Evolutionary conservation across 306 rosid species (phyloP), one percentile per base, ranked within the genome.

Genomic region (Crataegus laevigata): DNA sequence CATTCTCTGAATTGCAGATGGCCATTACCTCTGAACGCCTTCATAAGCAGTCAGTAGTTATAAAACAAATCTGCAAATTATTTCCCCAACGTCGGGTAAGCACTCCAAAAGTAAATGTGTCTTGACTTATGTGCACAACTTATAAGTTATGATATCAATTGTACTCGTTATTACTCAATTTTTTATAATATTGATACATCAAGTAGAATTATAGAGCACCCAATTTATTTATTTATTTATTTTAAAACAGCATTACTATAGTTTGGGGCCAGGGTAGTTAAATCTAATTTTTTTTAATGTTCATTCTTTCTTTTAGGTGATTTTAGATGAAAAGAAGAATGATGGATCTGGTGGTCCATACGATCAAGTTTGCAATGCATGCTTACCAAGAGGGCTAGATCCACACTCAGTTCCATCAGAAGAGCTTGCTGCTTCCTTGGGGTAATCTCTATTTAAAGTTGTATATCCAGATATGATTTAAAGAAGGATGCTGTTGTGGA

Each of bases 361-460:
- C 71, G 96, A 96, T 83, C 93, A 90, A 85, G 92, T 96, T 66
- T 96, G 98, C 84, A 90, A 92, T 92, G 89, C 89, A 75, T 86
- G 92, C 69, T 88, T 96, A 64, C 97, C 99, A 71, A 84, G 92
- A 85, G 93, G 93, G 67, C 93, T 96, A 52, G 98, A 92, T 87
- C 96, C 96, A 62, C 96, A 90, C 82, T 90, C 99, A 72, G 96
- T 92, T 87, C 86, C 93, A 61, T 85, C 96, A 22, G 90, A 92
- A 82, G 99, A 96, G 81, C 99, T 96, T 83, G 92, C 93, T 60
- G 96, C 92, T 66, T 92, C 99, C 64, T 80, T 96, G 78, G 99
- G 99, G 99, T 92, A 83, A 22, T 84, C 26, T 66, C 64, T 80
- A 22, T 75, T 42, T 24, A 54, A 77, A 57, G 58, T 71, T 62